Evolutionary conservation across 2,329 filamentous ascomycete species (phyloP).

Genomic region (Xylaria sp.): DNA sequence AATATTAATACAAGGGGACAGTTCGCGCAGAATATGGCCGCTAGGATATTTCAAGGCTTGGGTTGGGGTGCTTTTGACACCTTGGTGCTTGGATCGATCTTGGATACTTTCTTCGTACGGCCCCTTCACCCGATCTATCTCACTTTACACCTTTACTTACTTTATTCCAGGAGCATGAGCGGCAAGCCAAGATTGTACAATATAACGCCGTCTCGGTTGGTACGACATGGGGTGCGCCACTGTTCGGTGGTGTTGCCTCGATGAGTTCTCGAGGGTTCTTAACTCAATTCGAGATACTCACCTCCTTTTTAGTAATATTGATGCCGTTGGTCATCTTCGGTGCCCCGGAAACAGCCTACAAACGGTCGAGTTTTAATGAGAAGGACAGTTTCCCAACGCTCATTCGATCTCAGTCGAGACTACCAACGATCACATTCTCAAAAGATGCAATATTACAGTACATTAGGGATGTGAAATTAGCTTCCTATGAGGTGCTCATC

Average conservation of each 20-base stretch:
- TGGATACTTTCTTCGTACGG: constrained; percentile 61
- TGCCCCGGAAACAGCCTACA: constrained; percentile 59
- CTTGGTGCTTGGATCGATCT: constrained; percentile 57
- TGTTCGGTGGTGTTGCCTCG: constrained; percentile 58
- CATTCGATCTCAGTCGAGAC: constrained; percentile 27
- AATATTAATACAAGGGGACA: constrained; percentile 50
- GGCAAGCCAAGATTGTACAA: constrained; percentile 50
- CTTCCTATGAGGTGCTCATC: constrained; percentile 43
- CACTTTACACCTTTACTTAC: constrained; percentile 31
- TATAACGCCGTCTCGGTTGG: constrained; percentile 52
- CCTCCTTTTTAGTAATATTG: constrained; percentile 52
- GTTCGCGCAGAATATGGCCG: constrained; percentile 55
- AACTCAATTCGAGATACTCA: constrained; percentile 58
- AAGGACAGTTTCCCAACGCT: constrained; percentile 21
- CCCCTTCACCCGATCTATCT: constrained; percentile 34
- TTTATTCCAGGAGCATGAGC: constrained; percentile 57
- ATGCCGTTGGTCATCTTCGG: constrained; percentile 55
- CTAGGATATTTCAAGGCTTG: constrained; percentile 60
- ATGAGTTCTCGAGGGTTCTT: constrained; percentile 48
- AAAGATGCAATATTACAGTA: constrained; percentile 45
- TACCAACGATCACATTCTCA: constrained; percentile 38
- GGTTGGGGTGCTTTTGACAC: constrained; percentile 66
- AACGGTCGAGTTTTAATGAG: constrained; percentile 45
- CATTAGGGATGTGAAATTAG: constrained; percentile 47
- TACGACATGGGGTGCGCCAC: constrained; percentile 59